Conservation (phyloP, 2,329 filamentous ascomycete genomes). For the Xylaria sp. region DNA sequence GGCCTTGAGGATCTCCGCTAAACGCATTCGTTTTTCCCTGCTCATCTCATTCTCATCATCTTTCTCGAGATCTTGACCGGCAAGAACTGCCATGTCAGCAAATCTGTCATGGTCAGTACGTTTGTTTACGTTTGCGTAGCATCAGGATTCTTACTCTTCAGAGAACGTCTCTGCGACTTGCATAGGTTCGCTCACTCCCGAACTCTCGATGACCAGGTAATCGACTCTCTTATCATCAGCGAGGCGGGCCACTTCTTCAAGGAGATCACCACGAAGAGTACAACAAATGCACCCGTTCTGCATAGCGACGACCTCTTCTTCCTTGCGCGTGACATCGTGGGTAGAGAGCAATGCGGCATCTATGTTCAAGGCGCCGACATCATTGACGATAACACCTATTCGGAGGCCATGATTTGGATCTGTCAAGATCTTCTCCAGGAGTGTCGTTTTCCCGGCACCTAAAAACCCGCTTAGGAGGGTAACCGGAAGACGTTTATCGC, state of each 20-base stretch:
- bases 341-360: conserved; percentile 70
- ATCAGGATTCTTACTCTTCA: conserved; percentile 60
- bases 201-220: conserved; percentile 50
- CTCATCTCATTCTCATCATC: conserved; percentile 42
- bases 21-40: conserved; percentile 39
- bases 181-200: conserved; percentile 37
- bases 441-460: conserved; percentile 76
- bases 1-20: conserved; percentile 50
- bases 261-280: conserved; percentile 74
- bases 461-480: conserved; percentile 70
- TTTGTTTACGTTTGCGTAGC: conserved; percentile 71
- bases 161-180: conserved; percentile 40
- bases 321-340: conserved; percentile 62
- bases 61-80: conserved; percentile 44
- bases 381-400: conserved; percentile 79
- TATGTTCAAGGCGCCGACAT: conserved; percentile 74
- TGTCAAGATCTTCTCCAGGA: conserved; percentile 74
- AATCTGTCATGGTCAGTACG: conserved; percentile 38
- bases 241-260: conserved; percentile 74
- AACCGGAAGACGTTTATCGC: conserved; percentile 59
- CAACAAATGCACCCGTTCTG: conserved; percentile 83
- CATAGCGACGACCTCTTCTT: conserved; percentile 73
- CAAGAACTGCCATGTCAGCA: conserved; percentile 45
- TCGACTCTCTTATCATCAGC: conserved; percentile 71
- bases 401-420: conserved; percentile 70